Percentiles rank a stretch among this genome's conserved stretches.
phyloP scores from a whole-genome alignment of 23 red algal genomes.

The Agarophyton chilense region DNA sequence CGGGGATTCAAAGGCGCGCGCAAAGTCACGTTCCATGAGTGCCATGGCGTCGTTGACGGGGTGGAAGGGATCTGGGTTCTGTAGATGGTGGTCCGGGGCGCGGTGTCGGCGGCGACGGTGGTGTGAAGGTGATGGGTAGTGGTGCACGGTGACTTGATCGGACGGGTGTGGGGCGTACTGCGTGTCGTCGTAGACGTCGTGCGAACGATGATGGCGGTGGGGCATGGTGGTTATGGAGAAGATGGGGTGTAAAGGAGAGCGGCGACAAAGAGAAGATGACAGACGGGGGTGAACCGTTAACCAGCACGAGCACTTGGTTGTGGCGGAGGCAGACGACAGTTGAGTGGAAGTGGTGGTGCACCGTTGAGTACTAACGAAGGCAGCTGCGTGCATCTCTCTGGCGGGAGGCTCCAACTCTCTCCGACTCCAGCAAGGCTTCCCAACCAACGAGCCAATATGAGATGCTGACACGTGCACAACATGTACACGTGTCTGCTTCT shows the following conservation, averaged over 20 bases:
- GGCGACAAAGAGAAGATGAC: background rate
- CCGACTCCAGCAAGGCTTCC: too few species aligned
- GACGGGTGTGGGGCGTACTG: slow-evolving; percentile 11
- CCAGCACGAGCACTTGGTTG: too few species aligned
- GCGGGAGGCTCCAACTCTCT: too few species aligned
- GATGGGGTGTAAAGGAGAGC: background rate
- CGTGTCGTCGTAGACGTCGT: slow-evolving; percentile 72
- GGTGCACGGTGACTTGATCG: background rate
- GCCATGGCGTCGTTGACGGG: slow-evolving; percentile 19
- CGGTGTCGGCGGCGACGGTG: slow-evolving; percentile 7
- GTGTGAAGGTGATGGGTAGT: slow-evolving; percentile 1
- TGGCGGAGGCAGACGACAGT: too few species aligned
- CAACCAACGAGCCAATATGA: too few species aligned
- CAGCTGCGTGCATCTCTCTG: too few species aligned
- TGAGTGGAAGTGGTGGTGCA: too few species aligned
- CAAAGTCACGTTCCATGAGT: background rate
- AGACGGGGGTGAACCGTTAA: too few species aligned
- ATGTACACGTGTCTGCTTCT: too few species aligned
- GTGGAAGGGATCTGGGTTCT: background rate
- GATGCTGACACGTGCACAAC: too few species aligned
- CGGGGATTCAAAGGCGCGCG: slow-evolving; percentile 31
- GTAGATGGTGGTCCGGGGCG: background rate
- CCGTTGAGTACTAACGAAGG: too few species aligned
- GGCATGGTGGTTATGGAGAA: background rate
- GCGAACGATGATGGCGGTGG: slow-evolving; percentile 4